phyloP scores from a whole-genome alignment of 2,329 filamentous ascomycete species.

The Fusarium sp. region DNA sequence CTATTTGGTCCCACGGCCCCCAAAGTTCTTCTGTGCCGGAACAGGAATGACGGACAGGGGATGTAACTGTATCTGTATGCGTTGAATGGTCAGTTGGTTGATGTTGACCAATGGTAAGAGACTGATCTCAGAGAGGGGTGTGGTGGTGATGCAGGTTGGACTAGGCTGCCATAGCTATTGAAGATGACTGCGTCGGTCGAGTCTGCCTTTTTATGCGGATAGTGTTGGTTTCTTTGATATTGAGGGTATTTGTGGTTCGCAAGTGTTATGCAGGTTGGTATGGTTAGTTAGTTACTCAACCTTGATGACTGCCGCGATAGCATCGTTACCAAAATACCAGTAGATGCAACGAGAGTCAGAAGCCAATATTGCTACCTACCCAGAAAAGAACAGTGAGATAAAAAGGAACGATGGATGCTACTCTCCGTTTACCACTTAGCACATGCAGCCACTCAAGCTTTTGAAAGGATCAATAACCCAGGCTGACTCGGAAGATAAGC shows the following conservation, averaged over 20 bases:
- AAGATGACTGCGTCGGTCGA: slow-evolving; percentile 24
- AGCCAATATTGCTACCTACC: not conserved
- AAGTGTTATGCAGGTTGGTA: not conserved
- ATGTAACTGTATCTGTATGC: slow-evolving; percentile 32
- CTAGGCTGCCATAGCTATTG: slow-evolving; percentile 39
- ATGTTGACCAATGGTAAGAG: slow-evolving; percentile 28
- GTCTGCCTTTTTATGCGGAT: slow-evolving; percentile 27
- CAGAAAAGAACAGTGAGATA: not conserved
- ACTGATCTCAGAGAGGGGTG: slow-evolving; percentile 19
- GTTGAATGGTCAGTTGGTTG: slow-evolving; percentile 29
- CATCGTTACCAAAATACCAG: not conserved
- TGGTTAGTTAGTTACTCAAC: not conserved
- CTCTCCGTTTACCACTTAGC: not conserved
- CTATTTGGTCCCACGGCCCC: slow-evolving; percentile 19
- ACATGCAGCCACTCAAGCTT: not conserved
- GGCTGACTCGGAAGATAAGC: slow-evolving; percentile 13
- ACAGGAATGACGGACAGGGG: slow-evolving; percentile 10
- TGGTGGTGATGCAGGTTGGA: slow-evolving; percentile 38
- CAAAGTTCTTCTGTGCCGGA: slow-evolving; percentile 19
- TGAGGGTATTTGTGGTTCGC: slow-evolving; percentile 22
- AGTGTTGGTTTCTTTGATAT: not conserved
- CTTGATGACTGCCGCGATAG: not conserved
- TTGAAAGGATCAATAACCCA: not conserved
- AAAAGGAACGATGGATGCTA: not conserved
- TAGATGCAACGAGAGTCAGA: not conserved